Base-by-base conservation (phyloP, 345 rosid species). In the Acer campestre region DNA sequence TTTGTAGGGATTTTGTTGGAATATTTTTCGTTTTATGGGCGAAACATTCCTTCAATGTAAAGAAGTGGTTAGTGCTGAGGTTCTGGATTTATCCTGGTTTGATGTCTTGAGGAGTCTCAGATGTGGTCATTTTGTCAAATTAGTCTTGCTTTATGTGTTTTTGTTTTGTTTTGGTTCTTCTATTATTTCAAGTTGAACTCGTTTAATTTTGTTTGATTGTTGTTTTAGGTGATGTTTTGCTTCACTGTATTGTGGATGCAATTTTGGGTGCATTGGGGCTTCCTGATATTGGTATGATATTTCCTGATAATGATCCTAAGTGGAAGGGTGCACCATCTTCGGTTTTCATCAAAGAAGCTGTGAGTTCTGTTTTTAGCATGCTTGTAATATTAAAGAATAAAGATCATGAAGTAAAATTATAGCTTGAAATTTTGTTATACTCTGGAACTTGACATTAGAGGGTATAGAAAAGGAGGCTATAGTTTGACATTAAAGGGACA, bases 201-300 rank as follows among this genome's bases (percentile, higher is more conserved):
- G 7, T 16, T 16, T 4, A 59, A 20, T 29, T 40, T 64, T 73
- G 64, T 56, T 46, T 14, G 65, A 16, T 55, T 76, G 46, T 66
- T 67, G 79, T 53, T 58, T 74, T 86, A 96, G 99, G 99, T 49
- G 99, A 96, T 89, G 98, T 96, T 84, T 82, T 96, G 82, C 95
- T 96, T 51, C 98, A 94, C 80, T 96, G 99, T 81, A 98, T 94
- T 51, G 99, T 96, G 79, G 98, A 94, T 91, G 98, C 99, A 20
- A 91, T 96, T 78, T 75, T 96, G 89, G 98, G 98, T 51, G 99
- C 99, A 1, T 67, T 96, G 76, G 98, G 99, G 38, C 91, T 96
- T 55, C 99, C 99, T 62, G 99, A 96, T 88, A 96, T 96, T 49
- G 98, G 99, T 46, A 98, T 94, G 90, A 92, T 96, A 46, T 94